Conservation (phyloP, 2,329 filamentous ascomycete species). For the Aaosphaeria arxii region DNA sequence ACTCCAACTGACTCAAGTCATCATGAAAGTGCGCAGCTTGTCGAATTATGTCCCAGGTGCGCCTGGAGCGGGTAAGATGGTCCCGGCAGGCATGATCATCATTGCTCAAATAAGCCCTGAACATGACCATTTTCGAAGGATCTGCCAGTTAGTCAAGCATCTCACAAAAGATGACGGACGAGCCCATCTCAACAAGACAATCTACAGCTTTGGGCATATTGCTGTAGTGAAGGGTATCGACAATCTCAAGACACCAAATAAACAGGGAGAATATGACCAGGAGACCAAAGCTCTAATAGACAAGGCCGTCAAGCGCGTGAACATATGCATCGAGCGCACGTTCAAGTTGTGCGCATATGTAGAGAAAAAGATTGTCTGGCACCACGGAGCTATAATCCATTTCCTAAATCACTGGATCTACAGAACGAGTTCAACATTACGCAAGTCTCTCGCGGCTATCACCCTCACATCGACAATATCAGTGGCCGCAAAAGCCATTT, state of each 20-base stretch:
- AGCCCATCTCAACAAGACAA: constrained; percentile 22
- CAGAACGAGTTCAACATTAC: constrained; percentile 19
- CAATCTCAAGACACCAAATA: constrained; percentile 8
- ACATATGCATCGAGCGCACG: constrained; percentile 17
- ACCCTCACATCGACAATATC: constrained; percentile 22
- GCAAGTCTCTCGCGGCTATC: constrained; percentile 17
- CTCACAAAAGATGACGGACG: constrained; percentile 17
- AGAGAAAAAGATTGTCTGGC: constrained; percentile 26
- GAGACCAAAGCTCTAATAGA: constrained; percentile 7
- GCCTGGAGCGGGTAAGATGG: not conserved
- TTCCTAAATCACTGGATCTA: constrained; percentile 29
- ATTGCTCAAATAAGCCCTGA: constrained; percentile 16
- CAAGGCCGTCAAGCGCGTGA: constrained; percentile 20
- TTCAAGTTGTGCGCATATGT: constrained; percentile 11
- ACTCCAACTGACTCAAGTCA: constrained; percentile 27
- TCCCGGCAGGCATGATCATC: constrained; percentile 24
- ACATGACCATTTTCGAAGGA: constrained; percentile 18
- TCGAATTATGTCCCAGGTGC: constrained; percentile 1
- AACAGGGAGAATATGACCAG: constrained; percentile 1
- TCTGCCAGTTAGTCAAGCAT: constrained; percentile 26
- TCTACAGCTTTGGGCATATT: constrained; percentile 21
- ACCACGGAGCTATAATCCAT: constrained; percentile 28
- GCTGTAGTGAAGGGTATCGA: constrained; percentile 28
- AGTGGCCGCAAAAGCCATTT: constrained; percentile 3
- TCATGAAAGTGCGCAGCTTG: constrained; percentile 17